Conservation (phyloP, 1,139 yeast genomes). For the Sugiyamaella novakii region DNA sequence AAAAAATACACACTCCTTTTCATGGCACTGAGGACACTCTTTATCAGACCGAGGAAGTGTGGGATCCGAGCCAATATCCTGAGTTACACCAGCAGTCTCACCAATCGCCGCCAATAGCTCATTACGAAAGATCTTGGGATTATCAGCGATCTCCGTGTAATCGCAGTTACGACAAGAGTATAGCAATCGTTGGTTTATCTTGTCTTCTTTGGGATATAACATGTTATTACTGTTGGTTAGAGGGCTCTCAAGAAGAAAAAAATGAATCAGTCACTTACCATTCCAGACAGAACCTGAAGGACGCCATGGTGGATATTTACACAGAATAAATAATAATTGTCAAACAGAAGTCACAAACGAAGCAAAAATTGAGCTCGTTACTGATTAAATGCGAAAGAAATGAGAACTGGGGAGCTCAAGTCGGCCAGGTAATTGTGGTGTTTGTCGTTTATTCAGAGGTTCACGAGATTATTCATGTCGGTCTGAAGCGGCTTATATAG, state of each 20-base stretch:
- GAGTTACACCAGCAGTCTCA: slow-evolving; percentile 97
- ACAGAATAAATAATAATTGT: not conserved
- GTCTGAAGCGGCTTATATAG: not conserved
- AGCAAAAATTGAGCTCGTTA: no score
- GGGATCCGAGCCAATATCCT: slow-evolving; percentile 94
- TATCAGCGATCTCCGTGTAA: slow-evolving; percentile 88
- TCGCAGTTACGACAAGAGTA: slow-evolving; percentile 96
- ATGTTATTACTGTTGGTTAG: slow-evolving; percentile 94
- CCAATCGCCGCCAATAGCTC: slow-evolving; percentile 84
- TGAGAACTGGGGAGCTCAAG: not conserved
- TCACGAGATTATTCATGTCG: not conserved
- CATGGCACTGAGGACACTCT: slow-evolving; percentile 87
- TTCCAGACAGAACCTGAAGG: slow-evolving; percentile 90
- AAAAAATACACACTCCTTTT: slow-evolving; percentile 91
- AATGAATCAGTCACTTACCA: slow-evolving; percentile 60
- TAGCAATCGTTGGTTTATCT: slow-evolving; percentile 62
- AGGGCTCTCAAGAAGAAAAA: no score
- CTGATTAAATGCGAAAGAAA: not conserved
- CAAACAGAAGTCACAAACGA: no score
- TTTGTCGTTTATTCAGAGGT: not conserved
- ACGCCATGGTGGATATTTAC: slow-evolving; percentile 58
- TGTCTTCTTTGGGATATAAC: slow-evolving; percentile 98
- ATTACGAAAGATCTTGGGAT: slow-evolving; percentile 87
- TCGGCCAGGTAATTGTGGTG: not conserved
- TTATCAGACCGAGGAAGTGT: slow-evolving; percentile 90